These are phyloP conservation scores for Chaetomiaceae sp. DNA, from an alignment of 2,329 filamentous ascomycete genomes.

Conservation along the genomic window DNA sequence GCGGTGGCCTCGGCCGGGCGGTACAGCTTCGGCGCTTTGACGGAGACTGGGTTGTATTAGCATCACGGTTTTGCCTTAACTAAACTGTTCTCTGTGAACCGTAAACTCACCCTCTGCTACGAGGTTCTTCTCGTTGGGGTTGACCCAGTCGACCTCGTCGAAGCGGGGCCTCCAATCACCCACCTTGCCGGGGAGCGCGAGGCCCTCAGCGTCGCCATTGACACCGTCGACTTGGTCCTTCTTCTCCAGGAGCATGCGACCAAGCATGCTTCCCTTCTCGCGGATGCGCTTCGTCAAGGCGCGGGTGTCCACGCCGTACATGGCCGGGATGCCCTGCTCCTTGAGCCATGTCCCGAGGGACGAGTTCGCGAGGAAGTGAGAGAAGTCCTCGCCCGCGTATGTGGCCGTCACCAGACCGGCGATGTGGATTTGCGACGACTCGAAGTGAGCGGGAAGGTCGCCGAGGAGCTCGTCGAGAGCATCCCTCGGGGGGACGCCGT, in stretches of 20 bases:
- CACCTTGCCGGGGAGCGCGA: constrained; percentile 36
- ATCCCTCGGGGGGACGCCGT: constrained; percentile 89
- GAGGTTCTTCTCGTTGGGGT: constrained; percentile 89
- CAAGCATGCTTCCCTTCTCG: constrained; percentile 93
- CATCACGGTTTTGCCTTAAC: too few species aligned
- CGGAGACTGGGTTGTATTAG: constrained; percentile 67
- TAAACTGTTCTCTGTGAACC: too few species aligned
- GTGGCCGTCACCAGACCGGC: constrained; percentile 86
- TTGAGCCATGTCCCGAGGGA: constrained; percentile 94
- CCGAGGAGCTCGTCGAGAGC: constrained; percentile 78
- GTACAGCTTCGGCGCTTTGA: constrained; percentile 80
- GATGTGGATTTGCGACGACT: constrained; percentile 88
- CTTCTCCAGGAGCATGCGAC: constrained; percentile 76
- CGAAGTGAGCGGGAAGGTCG: constrained; percentile 87
- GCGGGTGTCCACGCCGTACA: constrained; percentile 92
- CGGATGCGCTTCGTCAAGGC: constrained; percentile 91
- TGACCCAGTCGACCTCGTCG: constrained; percentile 79
- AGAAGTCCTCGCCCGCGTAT: constrained; percentile 92
- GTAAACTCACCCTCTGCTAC: constrained; percentile 91
- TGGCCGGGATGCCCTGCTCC: constrained; percentile 88
- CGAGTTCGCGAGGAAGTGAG: constrained; percentile 85
- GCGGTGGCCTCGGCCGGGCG: constrained; percentile 62
- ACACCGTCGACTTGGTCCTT: constrained; percentile 41
- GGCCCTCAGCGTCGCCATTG: constrained; percentile 37
- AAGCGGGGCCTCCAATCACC: constrained; percentile 56